Conservation (phyloP, 768 basidiomycete species). For the Dioszegia hungarica region DNA sequence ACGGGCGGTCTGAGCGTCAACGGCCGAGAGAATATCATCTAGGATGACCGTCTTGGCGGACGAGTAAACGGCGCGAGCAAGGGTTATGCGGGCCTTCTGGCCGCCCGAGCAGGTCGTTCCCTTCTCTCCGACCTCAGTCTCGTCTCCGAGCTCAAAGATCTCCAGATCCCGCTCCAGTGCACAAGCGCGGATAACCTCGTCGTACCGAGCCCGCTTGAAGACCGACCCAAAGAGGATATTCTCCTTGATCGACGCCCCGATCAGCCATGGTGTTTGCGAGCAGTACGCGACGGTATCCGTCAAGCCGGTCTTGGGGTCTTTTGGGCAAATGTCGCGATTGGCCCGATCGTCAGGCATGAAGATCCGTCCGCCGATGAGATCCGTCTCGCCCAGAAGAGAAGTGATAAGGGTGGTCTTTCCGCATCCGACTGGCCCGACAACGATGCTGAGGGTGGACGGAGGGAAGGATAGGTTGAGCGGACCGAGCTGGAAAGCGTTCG, state of each 20-base stretch:
- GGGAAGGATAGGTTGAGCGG: constrained; percentile 41
- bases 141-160: constrained; percentile 54
- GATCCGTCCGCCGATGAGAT: constrained; percentile 37
- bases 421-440: constrained; percentile 42
- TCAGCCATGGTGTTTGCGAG: constrained; percentile 43
- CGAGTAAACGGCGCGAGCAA: constrained; percentile 45
- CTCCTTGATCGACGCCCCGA: constrained; percentile 44
- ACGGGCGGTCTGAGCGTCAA: constrained; percentile 46
- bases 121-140: constrained; percentile 47
- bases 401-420: constrained; percentile 46
- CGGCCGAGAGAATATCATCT: constrained; percentile 46
- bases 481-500: constrained; percentile 33
- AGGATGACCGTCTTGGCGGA: constrained; percentile 41
- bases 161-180: constrained; percentile 44
- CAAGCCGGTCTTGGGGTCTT: constrained; percentile 43
- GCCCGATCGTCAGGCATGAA: constrained; percentile 47
- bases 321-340: constrained; percentile 36
- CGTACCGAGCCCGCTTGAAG: constrained; percentile 44
- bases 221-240: constrained; percentile 40
- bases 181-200: constrained; percentile 41
- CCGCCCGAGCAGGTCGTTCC: constrained; percentile 46
- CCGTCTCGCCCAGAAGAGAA: constrained; percentile 43
- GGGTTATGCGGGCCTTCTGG: constrained; percentile 45
- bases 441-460: constrained; percentile 32
- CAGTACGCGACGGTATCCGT: constrained; percentile 44